Base-by-base conservation (phyloP, 2,329 filamentous ascomycete genomes). In the Malbranchea zuffiana region DNA sequence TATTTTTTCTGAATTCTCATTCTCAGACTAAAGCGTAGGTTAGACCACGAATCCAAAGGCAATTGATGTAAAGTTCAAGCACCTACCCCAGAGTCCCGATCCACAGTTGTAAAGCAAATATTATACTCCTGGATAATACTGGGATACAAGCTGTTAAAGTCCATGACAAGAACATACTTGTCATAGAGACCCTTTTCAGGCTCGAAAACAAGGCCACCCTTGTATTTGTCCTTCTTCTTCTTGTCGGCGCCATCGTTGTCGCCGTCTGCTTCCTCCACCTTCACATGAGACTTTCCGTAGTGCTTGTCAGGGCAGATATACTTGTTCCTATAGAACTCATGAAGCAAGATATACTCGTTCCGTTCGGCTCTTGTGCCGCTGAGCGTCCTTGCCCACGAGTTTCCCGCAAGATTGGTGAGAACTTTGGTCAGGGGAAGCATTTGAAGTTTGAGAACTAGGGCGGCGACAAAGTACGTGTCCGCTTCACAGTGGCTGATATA, bases 111-210 rank as follows among this genome's bases (percentile, higher is more conserved):
- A 62, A 98, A 98, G 67, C 92, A 98, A 50, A 98, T 98, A 62
- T 98, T 98, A 66, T 79, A 98, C 70, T 98, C 92, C 55, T 98
- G 92, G 44, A 98, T 98, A 54, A 98, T 96, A 55, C 85, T 95
- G 20, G 90, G 90, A 53, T 98, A 98, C 44, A 98, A 69, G 51
- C 87, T 95, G 72, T 98, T 98, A 69, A 98, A 98, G 68, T 98
- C 90, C 92, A 98, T 98, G 60, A 98, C 92, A 39, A 98, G 74
- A 37, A 98, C 82, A 59, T 92, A 95, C 63, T 92, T 93, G 71
- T 98, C 90, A 55, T 98, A 98, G 3, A 98, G 72, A 12, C 92
- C 90, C 60, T 88, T 95, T 58, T 96, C 87, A 3, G 90, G 90
- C 59, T 98, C 90, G 50, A 98, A 96, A 40, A 98, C 90, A 20